Conservation (phyloP, 2,329 filamentous ascomycete genomes). For the Myriosclerotinia duriaeana region DNA sequence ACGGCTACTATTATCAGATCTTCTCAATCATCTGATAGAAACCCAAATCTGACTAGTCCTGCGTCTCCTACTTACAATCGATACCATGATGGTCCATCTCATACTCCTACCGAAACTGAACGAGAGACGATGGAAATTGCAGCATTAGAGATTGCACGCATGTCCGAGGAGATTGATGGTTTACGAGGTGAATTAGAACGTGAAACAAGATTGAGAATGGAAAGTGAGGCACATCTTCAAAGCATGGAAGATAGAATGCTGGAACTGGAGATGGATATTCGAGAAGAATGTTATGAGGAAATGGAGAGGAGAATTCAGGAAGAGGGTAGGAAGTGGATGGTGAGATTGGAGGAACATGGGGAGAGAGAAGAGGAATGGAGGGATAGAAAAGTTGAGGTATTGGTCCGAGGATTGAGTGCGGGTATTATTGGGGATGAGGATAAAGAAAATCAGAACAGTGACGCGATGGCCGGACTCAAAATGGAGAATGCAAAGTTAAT, state of each 20-base stretch:
- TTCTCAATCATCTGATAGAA: slow-evolving; percentile 8
- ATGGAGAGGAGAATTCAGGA: slow-evolving; percentile 76
- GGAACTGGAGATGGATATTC: slow-evolving; percentile 76
- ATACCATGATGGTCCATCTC: slow-evolving; percentile 37
- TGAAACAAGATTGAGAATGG: slow-evolving; percentile 67
- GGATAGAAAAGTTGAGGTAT: slow-evolving; percentile 80
- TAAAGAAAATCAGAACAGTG: slow-evolving; percentile 61
- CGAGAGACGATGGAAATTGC: slow-evolving; percentile 79
- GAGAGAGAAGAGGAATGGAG: slow-evolving; percentile 81
- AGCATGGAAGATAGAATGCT: slow-evolving; percentile 61
- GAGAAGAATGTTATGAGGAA: slow-evolving; percentile 84
- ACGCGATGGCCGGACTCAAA: slow-evolving; percentile 57
- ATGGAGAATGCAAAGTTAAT: slow-evolving; percentile 70
- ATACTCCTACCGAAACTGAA: slow-evolving; percentile 46
- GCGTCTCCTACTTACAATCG: slow-evolving; percentile 33
- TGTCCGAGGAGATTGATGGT: slow-evolving; percentile 74
- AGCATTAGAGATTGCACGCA: slow-evolving; percentile 75
- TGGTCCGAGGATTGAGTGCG: slow-evolving; percentile 53
- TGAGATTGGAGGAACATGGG: slow-evolving; percentile 72
- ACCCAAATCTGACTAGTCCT: neutral
- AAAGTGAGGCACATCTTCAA: slow-evolving; percentile 73
- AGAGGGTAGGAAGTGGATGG: slow-evolving; percentile 80
- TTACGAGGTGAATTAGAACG: slow-evolving; percentile 67
- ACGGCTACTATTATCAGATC: slow-evolving; percentile 61
- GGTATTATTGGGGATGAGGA: slow-evolving; percentile 40